Evolutionary conservation across 176 grass and related monocot genomes (phyloP).

Genomic region (Oryza nivara): DNA sequence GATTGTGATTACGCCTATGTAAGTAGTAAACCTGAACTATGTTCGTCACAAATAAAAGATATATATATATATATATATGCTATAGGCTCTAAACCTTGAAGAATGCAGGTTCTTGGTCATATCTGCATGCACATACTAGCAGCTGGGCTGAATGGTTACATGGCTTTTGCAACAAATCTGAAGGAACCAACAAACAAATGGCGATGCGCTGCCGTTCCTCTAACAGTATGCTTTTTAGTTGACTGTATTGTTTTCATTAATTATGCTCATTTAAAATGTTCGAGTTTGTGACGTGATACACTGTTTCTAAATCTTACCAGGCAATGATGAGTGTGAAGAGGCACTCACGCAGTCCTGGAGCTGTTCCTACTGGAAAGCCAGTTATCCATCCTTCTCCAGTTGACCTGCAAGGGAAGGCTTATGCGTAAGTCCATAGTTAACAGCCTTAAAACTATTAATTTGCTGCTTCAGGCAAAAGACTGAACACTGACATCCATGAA

Average conservation of each 20-base stretch:
- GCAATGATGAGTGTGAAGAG: constrained; percentile 74
- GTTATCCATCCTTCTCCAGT: constrained; percentile 70
- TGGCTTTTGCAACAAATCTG: constrained; percentile 74
- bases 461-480: neutral
- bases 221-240: constrained; percentile 50
- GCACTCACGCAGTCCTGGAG: constrained; percentile 59
- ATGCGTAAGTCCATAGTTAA: constrained; percentile 46
- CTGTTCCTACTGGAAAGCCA: constrained; percentile 61
- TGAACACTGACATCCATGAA: neutral
- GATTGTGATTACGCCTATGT: constrained; percentile 80
- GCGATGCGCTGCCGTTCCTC: constrained; percentile 64
- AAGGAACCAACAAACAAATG: constrained; percentile 60
- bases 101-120: constrained; percentile 59
- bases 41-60: neutral
- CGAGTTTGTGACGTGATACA: neutral
- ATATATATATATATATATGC: neutral
- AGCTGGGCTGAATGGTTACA: constrained; percentile 64
- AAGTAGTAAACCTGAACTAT: neutral
- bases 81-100: neutral
- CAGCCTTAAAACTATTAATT: neutral
- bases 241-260: neutral
- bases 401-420: constrained; percentile 73
- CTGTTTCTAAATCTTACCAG: constrained; percentile 15
- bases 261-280: neutral
- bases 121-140: constrained; percentile 58